Evolutionary conservation across 148 eudicot genomes (phyloP).

Genomic region (Rhododendron ovatum): DNA sequence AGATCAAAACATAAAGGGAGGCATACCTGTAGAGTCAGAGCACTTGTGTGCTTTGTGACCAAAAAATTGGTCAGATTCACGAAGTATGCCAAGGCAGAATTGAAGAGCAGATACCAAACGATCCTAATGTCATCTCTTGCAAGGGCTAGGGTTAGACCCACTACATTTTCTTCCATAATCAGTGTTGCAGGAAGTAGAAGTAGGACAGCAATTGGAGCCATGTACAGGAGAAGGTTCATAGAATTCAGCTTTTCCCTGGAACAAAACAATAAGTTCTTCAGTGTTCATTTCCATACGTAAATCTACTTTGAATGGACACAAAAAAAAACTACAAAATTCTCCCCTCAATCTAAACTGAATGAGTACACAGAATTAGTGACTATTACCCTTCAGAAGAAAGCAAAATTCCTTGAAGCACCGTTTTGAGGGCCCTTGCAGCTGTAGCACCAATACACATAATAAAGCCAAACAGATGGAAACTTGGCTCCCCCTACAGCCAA

Average conservation of each 20-base stretch:
- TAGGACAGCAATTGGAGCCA: conserved; percentile 94
- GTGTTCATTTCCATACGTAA: not conserved
- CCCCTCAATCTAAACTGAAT: not conserved
- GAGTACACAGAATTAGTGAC: not conserved
- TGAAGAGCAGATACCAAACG: conserved; percentile 77
- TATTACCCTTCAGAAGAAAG: conserved; percentile 52
- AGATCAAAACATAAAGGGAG: not conserved
- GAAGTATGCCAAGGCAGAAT: conserved; percentile 82
- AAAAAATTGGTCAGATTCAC: conserved; percentile 93
- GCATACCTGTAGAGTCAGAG: conserved; percentile 89
- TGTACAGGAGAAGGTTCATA: conserved; percentile 88
- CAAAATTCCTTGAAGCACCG: conserved; percentile 45
- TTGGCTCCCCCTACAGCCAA: conserved; percentile 41
- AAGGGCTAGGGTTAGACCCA: conserved; percentile 73
- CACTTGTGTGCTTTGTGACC: conserved; percentile 97
- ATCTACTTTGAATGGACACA: not conserved
- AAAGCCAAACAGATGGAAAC: conserved; percentile 50
- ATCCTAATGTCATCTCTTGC: conserved; percentile 76
- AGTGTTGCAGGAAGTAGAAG: conserved; percentile 87
- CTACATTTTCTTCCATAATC: conserved; percentile 82
- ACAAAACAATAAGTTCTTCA: conserved; percentile 8
- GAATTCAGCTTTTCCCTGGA: conserved; percentile 85
- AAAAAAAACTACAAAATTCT: not conserved
- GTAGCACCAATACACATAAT: conserved; percentile 45
- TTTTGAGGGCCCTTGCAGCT: conserved; percentile 51